These are phyloP conservation scores for Skeletonema marinoi DNA, from an alignment of 108 stramenopile genomes.

Conservation along the genomic window DNA sequence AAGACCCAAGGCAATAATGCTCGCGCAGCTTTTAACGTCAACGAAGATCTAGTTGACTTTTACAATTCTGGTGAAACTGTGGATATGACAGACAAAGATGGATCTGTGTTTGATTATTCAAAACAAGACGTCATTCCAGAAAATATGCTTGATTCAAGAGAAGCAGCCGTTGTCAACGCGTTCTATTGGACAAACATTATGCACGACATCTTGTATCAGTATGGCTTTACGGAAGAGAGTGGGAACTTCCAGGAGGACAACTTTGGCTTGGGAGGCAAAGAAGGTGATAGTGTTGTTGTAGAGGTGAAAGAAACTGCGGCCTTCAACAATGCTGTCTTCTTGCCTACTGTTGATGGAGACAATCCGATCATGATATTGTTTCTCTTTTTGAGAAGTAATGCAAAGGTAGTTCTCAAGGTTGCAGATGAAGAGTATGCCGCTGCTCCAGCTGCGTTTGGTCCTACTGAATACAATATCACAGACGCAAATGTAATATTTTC, in stretches of 20 bases:
- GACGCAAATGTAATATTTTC: neutral
- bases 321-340: neutral
- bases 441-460: neutral
- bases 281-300: conserved; percentile 3
- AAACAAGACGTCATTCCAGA: neutral
- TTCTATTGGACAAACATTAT: neutral
- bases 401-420: neutral
- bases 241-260: conserved; percentile 10
- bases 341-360: neutral
- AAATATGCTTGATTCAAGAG: neutral
- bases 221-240: neutral
- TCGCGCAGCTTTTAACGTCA: neutral
- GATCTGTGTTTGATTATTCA: neutral
- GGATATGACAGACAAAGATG: neutral
- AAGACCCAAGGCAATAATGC: neutral
- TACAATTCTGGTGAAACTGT: neutral
- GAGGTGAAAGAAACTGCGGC: neutral
- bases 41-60: neutral
- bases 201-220: conserved; percentile 5
- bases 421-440: neutral
- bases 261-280: conserved; percentile 2
- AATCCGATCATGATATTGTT: neutral
- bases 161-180: neutral
- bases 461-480: neutral
- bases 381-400: neutral